phyloP scores from a whole-genome alignment of 2,329 filamentous ascomycete species.

The Fusarium stilboides region DNA sequence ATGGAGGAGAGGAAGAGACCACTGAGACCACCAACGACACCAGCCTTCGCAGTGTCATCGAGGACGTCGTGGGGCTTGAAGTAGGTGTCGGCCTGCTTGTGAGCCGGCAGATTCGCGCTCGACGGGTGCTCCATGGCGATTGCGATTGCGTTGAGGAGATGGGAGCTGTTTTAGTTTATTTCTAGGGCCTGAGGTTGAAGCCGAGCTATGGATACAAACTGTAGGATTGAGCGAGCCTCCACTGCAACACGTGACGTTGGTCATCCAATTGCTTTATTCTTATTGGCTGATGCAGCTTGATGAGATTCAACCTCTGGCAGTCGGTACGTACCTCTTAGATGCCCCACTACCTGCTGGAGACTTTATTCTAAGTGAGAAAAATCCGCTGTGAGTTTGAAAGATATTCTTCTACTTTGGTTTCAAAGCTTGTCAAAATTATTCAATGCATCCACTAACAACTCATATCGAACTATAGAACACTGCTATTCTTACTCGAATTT shows the following conservation, averaged over 20 bases:
- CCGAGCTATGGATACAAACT: slow-evolving; percentile 45
- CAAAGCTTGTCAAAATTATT: background rate
- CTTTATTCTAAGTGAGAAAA: slow-evolving; percentile 39
- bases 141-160: slow-evolving; percentile 30
- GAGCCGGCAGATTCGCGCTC: slow-evolving; percentile 49
- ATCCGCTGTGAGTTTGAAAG: slow-evolving; percentile 25
- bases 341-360: slow-evolving; percentile 34
- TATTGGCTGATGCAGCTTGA: slow-evolving; percentile 51
- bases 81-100: slow-evolving; percentile 46
- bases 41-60: slow-evolving; percentile 74
- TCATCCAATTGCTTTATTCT: slow-evolving; percentile 53
- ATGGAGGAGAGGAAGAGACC: slow-evolving; percentile 83
- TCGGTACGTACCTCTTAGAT: slow-evolving; percentile 40
- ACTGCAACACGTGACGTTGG: slow-evolving; percentile 55
- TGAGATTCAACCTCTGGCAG: slow-evolving; percentile 14
- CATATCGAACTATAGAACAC: background rate
- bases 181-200: slow-evolving; percentile 49
- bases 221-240: slow-evolving; percentile 45
- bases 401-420: slow-evolving; percentile 10
- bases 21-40: slow-evolving; percentile 74
- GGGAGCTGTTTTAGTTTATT: slow-evolving; percentile 50
- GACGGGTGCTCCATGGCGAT: slow-evolving; percentile 55
- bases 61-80: slow-evolving; percentile 85
- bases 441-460: background rate
- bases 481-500: accelerated